Conservation (phyloP, 768 basidiomycete genomes). For the Mycena amicta region DNA sequence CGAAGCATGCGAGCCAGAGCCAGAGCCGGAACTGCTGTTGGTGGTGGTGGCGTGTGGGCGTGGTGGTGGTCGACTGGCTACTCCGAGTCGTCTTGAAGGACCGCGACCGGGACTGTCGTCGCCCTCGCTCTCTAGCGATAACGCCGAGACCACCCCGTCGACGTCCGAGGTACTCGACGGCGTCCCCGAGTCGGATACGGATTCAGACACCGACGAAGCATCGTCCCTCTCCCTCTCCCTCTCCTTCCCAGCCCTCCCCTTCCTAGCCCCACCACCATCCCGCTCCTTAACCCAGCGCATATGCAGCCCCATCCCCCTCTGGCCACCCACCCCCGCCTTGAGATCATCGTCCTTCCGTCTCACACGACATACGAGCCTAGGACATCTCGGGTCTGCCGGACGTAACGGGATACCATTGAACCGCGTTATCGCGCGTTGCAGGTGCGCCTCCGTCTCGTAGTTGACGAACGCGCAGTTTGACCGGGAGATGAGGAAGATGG, state of each 20-base stretch:
- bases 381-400: constrained; percentile 70
- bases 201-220: too few relatives aligned
- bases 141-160: constrained; percentile 25
- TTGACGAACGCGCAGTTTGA: constrained; percentile 96
- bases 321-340: constrained; percentile 88
- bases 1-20: constrained; percentile 62
- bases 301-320: constrained; percentile 86
- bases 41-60: too few relatives aligned
- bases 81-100: too few relatives aligned
- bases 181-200: not conserved
- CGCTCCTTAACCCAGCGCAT: constrained; percentile 70
- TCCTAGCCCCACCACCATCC: too few relatives aligned
- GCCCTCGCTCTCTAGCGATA: constrained; percentile 2
- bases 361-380: constrained; percentile 79
- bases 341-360: constrained; percentile 83
- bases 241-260: too few relatives aligned
- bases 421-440: constrained; percentile 65
- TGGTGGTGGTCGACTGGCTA: too few relatives aligned
- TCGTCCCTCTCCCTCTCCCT: too few relatives aligned
- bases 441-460: constrained; percentile 63
- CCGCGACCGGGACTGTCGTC: not conserved
- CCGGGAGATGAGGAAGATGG: constrained; percentile 90
- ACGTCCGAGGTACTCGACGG: constrained; percentile 22
- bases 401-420: constrained; percentile 78
- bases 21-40: constrained; percentile 53